A percentile compares a stretch with the other conserved stretches of the same genome.
These are phyloP conservation scores for Thielaviopsis punctulata DNA, from an alignment of 2,329 filamentous ascomycete genomes.

Conservation along the genomic window DNA sequence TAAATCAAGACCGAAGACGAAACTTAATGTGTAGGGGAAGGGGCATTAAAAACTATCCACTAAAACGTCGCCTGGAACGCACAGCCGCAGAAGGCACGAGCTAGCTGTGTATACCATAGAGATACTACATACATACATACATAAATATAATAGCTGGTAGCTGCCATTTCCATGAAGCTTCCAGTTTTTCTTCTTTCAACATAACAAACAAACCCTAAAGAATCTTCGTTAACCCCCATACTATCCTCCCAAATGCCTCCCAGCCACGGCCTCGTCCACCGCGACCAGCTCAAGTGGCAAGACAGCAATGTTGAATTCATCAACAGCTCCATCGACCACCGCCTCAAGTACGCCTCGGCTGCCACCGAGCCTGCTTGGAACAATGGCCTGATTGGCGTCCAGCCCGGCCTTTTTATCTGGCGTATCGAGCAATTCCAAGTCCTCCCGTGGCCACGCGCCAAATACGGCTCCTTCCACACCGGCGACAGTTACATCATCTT, in stretches of 20 bases:
- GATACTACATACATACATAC: too few relatives aligned
- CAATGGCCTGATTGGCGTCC: constrained; percentile 33
- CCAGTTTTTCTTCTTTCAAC: too few relatives aligned
- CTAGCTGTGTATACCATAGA: too few relatives aligned
- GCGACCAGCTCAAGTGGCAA: constrained; percentile 47
- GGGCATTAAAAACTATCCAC: too few relatives aligned
- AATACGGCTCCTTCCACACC: constrained; percentile 44
- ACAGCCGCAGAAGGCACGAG: too few relatives aligned
- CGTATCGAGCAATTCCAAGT: constrained; percentile 52
- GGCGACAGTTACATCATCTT: constrained; percentile 53
- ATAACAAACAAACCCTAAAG: too few relatives aligned
- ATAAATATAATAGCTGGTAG: too few relatives aligned
- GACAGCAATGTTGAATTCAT: constrained; percentile 53
- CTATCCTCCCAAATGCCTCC: constrained; percentile 37
- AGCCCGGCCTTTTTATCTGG: constrained; percentile 42
- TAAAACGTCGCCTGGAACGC: too few relatives aligned
- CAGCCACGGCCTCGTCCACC: constrained; percentile 42
- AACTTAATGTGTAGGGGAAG: too few relatives aligned
- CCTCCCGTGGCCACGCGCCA: constrained; percentile 38
- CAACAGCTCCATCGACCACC: constrained; percentile 45
- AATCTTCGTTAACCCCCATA: too few relatives aligned
- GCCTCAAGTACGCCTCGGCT: constrained; percentile 50
- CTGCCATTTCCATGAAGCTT: too few relatives aligned
- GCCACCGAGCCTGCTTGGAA: constrained; percentile 51
- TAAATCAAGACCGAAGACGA: too few relatives aligned